Evolutionary conservation across 1,139 yeast genomes (phyloP).

Genomic region (Meyerozyma carpophila): DNA sequence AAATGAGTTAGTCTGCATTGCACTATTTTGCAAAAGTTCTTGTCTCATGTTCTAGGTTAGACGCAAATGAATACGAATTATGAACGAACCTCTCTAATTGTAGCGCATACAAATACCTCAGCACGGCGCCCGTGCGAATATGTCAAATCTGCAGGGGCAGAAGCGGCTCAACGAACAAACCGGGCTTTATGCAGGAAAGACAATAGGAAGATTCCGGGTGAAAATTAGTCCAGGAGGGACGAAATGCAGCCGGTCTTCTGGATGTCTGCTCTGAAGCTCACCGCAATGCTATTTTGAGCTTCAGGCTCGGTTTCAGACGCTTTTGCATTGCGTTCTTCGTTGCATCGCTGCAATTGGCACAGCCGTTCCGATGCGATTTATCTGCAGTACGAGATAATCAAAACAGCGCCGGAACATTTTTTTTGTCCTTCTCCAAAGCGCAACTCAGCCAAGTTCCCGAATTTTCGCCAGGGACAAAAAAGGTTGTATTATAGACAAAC

Average conservation of each 20-base stretch:
- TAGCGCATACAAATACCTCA: too few relatives aligned
- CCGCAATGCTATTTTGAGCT: too few relatives aligned
- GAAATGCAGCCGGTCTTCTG: not conserved
- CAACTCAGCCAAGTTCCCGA: not conserved
- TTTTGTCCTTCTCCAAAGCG: not conserved
- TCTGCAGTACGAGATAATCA: not conserved
- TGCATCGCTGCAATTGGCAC: not conserved
- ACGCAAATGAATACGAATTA: not conserved
- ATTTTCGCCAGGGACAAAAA: not conserved
- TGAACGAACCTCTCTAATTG: not conserved
- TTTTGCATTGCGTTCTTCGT: not conserved
- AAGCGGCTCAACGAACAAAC: not conserved
- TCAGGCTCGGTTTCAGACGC: not conserved
- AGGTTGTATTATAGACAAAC: not conserved
- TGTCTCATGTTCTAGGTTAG: too few relatives aligned
- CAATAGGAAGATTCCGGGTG: not conserved
- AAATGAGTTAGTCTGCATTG: too few relatives aligned
- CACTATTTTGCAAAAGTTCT: too few relatives aligned
- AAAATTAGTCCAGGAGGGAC: not conserved
- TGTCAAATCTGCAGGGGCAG: not conserved
- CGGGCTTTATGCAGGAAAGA: not conserved
- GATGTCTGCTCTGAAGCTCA: too few relatives aligned
- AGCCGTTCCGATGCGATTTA: not conserved
- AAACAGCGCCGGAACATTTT: not conserved
- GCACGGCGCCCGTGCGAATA: not conserved